Evolutionary conservation across 169 alveolate genomes (phyloP).

Genomic region (Plasmodium vivax): DNA sequence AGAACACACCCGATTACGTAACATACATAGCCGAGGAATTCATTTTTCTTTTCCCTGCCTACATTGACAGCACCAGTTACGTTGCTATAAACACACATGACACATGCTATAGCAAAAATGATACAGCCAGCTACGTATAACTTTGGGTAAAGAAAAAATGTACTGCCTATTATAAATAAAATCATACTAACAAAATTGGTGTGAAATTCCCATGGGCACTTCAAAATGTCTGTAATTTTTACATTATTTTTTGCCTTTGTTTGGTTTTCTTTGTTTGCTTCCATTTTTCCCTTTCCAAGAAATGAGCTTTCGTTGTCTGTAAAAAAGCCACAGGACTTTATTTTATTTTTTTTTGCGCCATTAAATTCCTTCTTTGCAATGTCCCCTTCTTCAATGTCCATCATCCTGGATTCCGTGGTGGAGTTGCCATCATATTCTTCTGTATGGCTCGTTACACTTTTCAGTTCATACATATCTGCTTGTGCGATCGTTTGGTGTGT

Average conservation of each 20-base stretch:
- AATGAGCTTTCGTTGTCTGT: not conserved
- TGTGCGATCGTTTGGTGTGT: not conserved
- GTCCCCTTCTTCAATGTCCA: slow-evolving; percentile 21
- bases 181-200: slow-evolving; percentile 39
- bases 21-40: slow-evolving; percentile 19
- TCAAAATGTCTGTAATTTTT: slow-evolving; percentile 8
- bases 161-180: slow-evolving; percentile 58
- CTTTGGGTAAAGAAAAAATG: slow-evolving; percentile 6
- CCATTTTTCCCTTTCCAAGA: not conserved
- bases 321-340: not conserved
- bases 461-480: slow-evolving; percentile 12
- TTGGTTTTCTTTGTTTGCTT: not conserved
- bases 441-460: slow-evolving; percentile 9
- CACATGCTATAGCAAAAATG: slow-evolving; percentile 58
- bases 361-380: not conserved
- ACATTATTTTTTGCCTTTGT: not conserved
- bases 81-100: slow-evolving; percentile 33
- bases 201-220: slow-evolving; percentile 40
- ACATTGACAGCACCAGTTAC: not conserved
- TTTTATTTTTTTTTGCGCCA: slow-evolving; percentile 7
- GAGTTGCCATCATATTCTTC: slow-evolving; percentile 22
- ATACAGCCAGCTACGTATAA: slow-evolving; percentile 52
- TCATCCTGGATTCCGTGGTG: slow-evolving; percentile 2
- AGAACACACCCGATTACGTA: slow-evolving; percentile 26
- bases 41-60: not conserved